A percentile compares a stretch with the other conserved stretches of the same genome.
Conservation (phyloP, 1,139 yeast species). For the Candida sp. region DNA sequence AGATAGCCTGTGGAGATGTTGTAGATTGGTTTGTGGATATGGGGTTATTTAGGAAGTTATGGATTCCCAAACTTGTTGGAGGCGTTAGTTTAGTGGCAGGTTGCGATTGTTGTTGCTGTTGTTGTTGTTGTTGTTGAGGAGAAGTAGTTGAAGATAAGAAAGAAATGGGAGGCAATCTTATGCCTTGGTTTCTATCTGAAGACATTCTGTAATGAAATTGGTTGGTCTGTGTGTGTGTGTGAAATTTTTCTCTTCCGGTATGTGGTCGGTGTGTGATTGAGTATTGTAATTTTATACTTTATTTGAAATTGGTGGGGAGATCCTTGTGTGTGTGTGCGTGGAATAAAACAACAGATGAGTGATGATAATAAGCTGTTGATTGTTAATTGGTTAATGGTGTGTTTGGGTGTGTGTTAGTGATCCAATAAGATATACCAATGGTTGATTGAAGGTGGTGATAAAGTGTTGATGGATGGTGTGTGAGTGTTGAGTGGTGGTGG, state of each 20-base stretch:
- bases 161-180: slow-evolving; percentile 12
- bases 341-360: no score
- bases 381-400: neutral
- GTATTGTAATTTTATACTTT: neutral
- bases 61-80: slow-evolving; percentile 8
- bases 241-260: neutral
- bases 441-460: neutral
- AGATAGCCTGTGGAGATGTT: neutral
- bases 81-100: slow-evolving; percentile 5
- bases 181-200: slow-evolving; percentile 9
- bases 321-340: no score
- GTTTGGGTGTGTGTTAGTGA: neutral
- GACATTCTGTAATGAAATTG: slow-evolving; percentile 2
- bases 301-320: neutral
- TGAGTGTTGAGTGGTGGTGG: neutral
- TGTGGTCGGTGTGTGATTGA: neutral
- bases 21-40: slow-evolving; percentile 2
- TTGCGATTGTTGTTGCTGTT: neutral
- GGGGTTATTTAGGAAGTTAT: slow-evolving; percentile 9
- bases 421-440: neutral
- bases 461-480: neutral
- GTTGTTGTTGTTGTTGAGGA: neutral
- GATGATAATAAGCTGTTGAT: no score
- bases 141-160: slow-evolving; percentile 7
- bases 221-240: neutral